These are phyloP conservation scores for Tripterygium wilfordii DNA, from an alignment of 177 flowering plant genomes.

Conservation along the genomic window DNA sequence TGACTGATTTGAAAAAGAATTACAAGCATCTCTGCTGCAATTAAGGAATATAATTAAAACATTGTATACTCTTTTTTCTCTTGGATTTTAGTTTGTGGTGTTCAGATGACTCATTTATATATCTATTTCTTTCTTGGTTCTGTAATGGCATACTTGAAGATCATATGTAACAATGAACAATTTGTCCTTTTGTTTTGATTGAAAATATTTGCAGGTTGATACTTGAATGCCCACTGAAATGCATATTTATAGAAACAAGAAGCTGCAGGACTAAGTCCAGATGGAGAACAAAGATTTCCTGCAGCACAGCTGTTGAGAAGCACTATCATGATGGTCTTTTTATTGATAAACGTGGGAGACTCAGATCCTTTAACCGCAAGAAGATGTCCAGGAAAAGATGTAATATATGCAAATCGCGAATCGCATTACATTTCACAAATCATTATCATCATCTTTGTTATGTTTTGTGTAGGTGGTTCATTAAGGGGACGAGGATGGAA, in stretches of 20 bases:
- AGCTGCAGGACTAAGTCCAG: conserved; percentile 16
- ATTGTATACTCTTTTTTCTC: no score
- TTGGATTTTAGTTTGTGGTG: no score
- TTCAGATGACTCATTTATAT: no score
- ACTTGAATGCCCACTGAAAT: conserved; percentile 12
- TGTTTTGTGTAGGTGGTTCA: conserved; percentile 60
- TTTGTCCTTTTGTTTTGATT: no score
- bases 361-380: conserved; percentile 51
- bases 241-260: conserved; percentile 22
- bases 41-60: no score
- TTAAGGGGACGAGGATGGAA: conserved; percentile 89
- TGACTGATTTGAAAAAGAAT: no score
- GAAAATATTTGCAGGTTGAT: conserved; percentile 31
- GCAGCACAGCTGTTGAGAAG: conserved; percentile 23
- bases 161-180: no score
- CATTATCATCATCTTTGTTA: no score
- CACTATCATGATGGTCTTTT: conserved; percentile 39
- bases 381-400: conserved; percentile 67
- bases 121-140: no score
- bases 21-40: no score
- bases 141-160: no score
- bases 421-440: no score
- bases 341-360: conserved; percentile 60
- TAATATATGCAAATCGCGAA: conserved; percentile 16
- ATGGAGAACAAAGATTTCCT: conserved; percentile 20